Base-by-base conservation (phyloP, 164 flowering plant genomes). In the Amborella trichopoda region DNA sequence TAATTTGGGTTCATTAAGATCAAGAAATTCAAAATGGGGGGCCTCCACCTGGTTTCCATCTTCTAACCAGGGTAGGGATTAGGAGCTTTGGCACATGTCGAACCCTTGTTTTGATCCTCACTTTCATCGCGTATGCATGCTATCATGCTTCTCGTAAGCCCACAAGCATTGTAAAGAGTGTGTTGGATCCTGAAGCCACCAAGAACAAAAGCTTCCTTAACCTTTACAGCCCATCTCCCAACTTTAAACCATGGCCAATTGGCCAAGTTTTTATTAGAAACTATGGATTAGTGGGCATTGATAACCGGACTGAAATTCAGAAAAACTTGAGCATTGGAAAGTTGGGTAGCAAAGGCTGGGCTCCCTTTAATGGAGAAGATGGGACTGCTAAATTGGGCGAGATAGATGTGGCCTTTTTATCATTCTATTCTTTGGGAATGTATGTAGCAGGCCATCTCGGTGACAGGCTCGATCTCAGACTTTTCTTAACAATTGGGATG, bases 81-180 rank as follows among this genome's bases (percentile, higher is more conserved):
- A n/a, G 78, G 79, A 70, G 66, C 51, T 30, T 76, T 0, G 46
- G 24, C 2, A 68, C 86, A 0, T 78, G 78, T 51, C 59, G 82
- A 34, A 68, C 78, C 32, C 25, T 76, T 26, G 75, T 85, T 55
- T 56, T 89, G 59, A 39, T 85, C 38, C 63, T 89, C 20, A 89
- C 97, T 6, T 89, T 89, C 52, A 61, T 88, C 8, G 97, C 96
- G 2, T 88, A 88, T 49, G 71, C 89, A 21, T 64, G 84, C 62
- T 89, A 85, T 48, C 97, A 89, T 56, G 97, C 97, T 28, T 81
- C 95, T 1, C 68, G 97, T 54, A 89, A 89, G 49, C 89, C 95
- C 20, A 76, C 75, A 47, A 85, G 97, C 44, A 82, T 89, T 54
- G 95, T 85, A 9, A 84, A 84, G 70, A 85, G 93, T 53, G 83